Evolutionary conservation across 257 asterid genomes (phyloP).

Genomic region (Ophiorrhiza pumila): DNA sequence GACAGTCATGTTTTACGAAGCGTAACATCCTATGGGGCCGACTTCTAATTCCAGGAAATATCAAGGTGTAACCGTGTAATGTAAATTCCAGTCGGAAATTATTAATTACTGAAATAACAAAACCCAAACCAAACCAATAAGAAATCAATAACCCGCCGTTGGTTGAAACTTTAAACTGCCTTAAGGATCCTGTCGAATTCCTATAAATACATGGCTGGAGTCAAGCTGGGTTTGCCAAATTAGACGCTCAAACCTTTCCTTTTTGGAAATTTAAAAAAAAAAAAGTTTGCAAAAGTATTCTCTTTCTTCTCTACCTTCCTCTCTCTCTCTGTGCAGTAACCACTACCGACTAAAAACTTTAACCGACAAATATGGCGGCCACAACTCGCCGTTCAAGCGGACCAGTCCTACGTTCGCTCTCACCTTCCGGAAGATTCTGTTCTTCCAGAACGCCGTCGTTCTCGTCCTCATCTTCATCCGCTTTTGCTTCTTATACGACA

Average conservation of each 20-base stretch:
- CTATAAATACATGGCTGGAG: conserved; percentile 54
- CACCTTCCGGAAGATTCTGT: conserved; percentile 28
- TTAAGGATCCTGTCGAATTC: not conserved
- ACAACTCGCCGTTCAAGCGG: conserved; percentile 46
- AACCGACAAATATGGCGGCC: conserved; percentile 24
- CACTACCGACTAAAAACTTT: not conserved
- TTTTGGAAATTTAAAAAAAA: not conserved
- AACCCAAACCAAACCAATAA: not conserved
- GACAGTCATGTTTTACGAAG: not conserved
- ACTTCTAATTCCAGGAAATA: conserved; percentile 10
- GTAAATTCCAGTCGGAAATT: not conserved
- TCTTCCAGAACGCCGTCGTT: conserved; percentile 24
- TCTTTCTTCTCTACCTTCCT: not conserved
- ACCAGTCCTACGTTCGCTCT: conserved; percentile 39
- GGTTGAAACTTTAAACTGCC: not conserved
- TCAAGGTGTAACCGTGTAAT: not conserved
- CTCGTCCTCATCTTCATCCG: conserved; percentile 14
- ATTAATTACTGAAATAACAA: not conserved
- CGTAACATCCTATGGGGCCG: not conserved
- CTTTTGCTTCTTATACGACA: conserved; percentile 43
- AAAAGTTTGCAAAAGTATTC: not conserved
- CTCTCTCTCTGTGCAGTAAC: not conserved
- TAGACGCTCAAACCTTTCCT: conserved; percentile 18
- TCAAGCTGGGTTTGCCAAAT: conserved; percentile 37
- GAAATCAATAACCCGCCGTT: too few species aligned